These are phyloP conservation scores for Hypholoma fasciculare DNA, from an alignment of 768 basidiomycete genomes.

Conservation along the genomic window DNA sequence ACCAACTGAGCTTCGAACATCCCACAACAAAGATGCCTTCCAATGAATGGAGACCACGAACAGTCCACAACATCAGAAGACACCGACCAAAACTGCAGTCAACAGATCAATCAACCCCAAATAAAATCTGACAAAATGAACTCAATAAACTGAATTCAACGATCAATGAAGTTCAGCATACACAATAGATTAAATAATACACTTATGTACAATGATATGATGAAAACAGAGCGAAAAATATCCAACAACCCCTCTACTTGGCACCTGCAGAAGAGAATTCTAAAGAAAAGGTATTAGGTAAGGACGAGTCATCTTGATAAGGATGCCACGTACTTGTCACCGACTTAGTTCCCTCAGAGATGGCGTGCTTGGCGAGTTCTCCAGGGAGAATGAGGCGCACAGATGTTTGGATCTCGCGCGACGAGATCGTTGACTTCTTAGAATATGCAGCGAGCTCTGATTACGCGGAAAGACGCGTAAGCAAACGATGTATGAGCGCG, in stretches of 20 bases:
- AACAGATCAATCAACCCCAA: no score
- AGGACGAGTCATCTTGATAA: not conserved
- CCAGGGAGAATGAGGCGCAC: constrained; percentile 96
- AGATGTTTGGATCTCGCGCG: constrained; percentile 96
- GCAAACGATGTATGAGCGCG: not conserved
- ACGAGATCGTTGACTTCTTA: constrained; percentile 98
- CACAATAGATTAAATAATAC: constrained; percentile 23
- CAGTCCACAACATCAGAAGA: no score
- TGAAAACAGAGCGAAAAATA: constrained; percentile 16
- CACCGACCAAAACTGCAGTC: no score
- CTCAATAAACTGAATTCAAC: no score
- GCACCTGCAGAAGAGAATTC: constrained; percentile 63
- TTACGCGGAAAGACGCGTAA: constrained; percentile 6
- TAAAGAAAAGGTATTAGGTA: constrained; percentile 20
- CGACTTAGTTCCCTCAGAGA: constrained; percentile 83
- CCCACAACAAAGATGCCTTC: no score
- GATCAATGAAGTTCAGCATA: constrained; percentile 5
- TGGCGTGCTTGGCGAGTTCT: constrained; percentile 98
- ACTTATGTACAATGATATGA: constrained; percentile 25
- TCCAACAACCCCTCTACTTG: constrained; percentile 36
- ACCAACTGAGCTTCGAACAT: no score
- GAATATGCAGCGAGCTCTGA: constrained; percentile 95
- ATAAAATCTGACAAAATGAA: no score
- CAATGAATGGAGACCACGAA: no score
- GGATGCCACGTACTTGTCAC: constrained; percentile 46